These are phyloP conservation scores for Aureobasidium mangrovei DNA, from an alignment of 2,329 filamentous ascomycete species.

Conservation along the genomic window DNA sequence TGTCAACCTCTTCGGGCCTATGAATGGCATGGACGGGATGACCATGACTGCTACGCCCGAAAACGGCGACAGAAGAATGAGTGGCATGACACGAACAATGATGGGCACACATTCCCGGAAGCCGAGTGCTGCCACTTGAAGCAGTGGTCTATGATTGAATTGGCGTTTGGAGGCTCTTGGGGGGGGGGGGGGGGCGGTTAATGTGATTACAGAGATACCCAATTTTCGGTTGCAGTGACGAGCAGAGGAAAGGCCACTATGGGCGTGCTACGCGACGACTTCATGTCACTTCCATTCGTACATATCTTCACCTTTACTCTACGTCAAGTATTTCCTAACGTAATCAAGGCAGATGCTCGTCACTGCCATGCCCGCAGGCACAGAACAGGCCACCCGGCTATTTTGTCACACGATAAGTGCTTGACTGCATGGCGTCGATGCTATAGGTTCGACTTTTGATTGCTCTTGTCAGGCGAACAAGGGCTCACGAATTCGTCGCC, in stretches of 20 bases:
- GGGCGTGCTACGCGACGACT: not conserved
- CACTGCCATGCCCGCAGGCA: too few relatives aligned
- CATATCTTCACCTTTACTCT: not conserved
- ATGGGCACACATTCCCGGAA: slow-evolving; percentile 4
- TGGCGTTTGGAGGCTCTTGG: slow-evolving; percentile 1
- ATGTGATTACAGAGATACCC: slow-evolving; percentile 9
- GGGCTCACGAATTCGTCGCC: too few relatives aligned
- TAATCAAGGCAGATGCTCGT: too few relatives aligned
- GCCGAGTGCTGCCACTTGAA: not conserved
- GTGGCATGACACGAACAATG: slow-evolving; percentile 5
- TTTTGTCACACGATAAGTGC: too few relatives aligned
- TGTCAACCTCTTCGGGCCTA: not conserved
- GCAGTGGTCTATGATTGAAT: not conserved
- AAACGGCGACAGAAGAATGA: slow-evolving; percentile 12
- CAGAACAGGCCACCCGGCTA: too few relatives aligned
- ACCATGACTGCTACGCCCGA: not conserved
- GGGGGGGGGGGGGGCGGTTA: not conserved
- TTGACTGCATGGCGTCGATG: too few relatives aligned
- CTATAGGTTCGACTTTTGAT: too few relatives aligned
- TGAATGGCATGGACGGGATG: not conserved
- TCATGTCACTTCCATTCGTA: not conserved
- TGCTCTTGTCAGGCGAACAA: too few relatives aligned
- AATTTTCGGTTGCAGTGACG: slow-evolving; percentile 1
- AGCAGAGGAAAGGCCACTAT: not conserved
- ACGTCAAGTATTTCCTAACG: too few relatives aligned